Base-by-base conservation (phyloP, 306 rosid genomes). In the Sicyos baderoa region DNA sequence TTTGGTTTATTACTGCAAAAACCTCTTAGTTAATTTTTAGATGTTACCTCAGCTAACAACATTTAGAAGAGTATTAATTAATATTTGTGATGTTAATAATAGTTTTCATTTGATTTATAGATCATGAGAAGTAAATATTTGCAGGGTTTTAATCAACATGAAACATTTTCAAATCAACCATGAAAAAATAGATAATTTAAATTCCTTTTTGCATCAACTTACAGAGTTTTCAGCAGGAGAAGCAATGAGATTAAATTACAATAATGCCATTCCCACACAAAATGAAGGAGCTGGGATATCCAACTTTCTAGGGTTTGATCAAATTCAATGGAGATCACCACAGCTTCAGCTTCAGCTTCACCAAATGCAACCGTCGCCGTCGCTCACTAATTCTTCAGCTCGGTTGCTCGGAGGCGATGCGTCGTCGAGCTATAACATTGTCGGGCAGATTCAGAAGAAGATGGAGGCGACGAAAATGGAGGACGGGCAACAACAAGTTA, bases 161-260 rank as follows among this genome's bases (percentile, higher is more conserved):
- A 54, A 9, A 9, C 11, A 19, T 21, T 54, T 49, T 4, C 53
- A 54, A 54, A 54, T 21, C 25, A 54, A 10, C 32, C 0, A 49
- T 15, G 1, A 49, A 15, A 49, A 15, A 49, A 49, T 5, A 49
- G 0, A 5, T 25, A 23, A 7, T 27, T 58, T 58, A 17, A 58
- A 27, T 27, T 58, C 0, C 0, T 16, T 59, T 59, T 37, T 16
- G 56, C 84, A 84, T 72, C 85, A 85, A 51, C 74, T 83, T 0
- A 52, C 83, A 2, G 86, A 86, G 48, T 70, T 77, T 52, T 45
- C 72, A 5, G 69, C 78, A 8, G 73, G 77, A 58, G 90, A 87
- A 44, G 9, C 19, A 5, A 81, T 86, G 44, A 84, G 86, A 22
- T 49, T 84, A 60, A 89, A 79, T 81, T 91, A 64, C 54, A 63